Evolutionary conservation across 2,329 filamentous ascomycete genomes (phyloP), one percentile per base, ranked within the genome.

Genomic region (Aphanocladium album): DNA sequence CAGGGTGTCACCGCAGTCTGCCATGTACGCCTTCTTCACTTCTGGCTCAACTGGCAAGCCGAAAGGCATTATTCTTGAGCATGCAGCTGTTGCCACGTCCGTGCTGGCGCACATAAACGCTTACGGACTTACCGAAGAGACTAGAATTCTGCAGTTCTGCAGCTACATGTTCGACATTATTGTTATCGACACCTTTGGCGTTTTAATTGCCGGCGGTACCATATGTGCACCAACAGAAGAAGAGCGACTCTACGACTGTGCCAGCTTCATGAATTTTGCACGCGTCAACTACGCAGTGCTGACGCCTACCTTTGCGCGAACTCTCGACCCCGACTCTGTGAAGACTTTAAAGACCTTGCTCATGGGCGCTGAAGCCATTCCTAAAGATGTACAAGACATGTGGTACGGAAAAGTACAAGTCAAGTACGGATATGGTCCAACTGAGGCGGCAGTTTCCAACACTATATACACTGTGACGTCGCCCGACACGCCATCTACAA

Each of bases 11-110:
- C 30, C 62, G 11, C 33, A 45, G 2, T 33, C 57, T 35, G 16
- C 52, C 1, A 50, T 57, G 12, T 69, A 69, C 30, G 77, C 81
- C 63, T 78, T 81, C 66, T 82, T 82, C 65, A 82, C 80, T 19
- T 81, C 79, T n/a, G 80, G 80, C 23, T 80, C 76, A 21, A 82
- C 80, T 0, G 80, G 80, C 6, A 70, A 72, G 41, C 80, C 80
- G 2, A 83, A 82, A 69, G 80, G 80, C 37, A 77, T 81, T n/a
- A 72, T 80, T 19, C 63, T 71, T n/a, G 62, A 64, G 9, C 66
- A 68, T 61, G 61, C 51, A 1, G 62, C 63, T 37, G 61, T 65
- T 30, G 57, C 62, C 30, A 53, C 35, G 2, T 59, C 65, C 21
- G 58, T 64, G 30, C 39, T 54, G n/a, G 49, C 54, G 9, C 54